phyloP scores from a whole-genome alignment of 495 filamentous ascomycete species.

The Penicillium coffeae region DNA sequence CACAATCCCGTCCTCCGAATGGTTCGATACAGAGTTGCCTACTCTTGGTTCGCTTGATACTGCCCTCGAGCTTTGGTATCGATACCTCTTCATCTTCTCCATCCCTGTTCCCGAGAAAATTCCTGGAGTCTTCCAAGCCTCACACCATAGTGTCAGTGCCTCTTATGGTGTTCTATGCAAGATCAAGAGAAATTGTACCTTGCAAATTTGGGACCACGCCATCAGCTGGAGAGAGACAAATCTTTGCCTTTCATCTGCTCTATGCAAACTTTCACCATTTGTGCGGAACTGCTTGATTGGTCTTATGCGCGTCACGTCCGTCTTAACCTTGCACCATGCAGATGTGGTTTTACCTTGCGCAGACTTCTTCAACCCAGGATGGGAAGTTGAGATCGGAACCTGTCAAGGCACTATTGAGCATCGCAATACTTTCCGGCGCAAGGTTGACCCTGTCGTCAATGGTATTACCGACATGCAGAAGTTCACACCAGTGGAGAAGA shows the following conservation, averaged over 20 bases:
- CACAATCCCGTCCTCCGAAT: constrained; percentile 47
- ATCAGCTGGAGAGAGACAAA: constrained; percentile 64
- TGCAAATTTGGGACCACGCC: constrained; percentile 67
- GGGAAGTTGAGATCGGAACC: constrained; percentile 64
- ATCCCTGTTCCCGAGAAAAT: constrained; percentile 61
- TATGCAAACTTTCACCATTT: constrained; percentile 56
- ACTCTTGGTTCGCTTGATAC: constrained; percentile 54
- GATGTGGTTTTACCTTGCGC: constrained; percentile 64
- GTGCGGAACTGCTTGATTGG: constrained; percentile 53
- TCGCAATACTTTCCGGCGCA: constrained; percentile 55
- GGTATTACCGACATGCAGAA: constrained; percentile 64
- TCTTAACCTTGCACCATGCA: constrained; percentile 58
- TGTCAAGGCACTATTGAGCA: constrained; percentile 55
- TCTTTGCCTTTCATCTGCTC: constrained; percentile 55
- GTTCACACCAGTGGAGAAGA: constrained; percentile 56
- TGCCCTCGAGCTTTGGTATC: constrained; percentile 58
- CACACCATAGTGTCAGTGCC: constrained; percentile 61
- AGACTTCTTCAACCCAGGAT: constrained; percentile 64
- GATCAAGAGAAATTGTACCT: constrained; percentile 54
- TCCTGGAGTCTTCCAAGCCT: constrained; percentile 63
- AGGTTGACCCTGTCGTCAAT: constrained; percentile 67
- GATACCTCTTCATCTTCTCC: constrained; percentile 67
- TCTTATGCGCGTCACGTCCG: constrained; percentile 56
- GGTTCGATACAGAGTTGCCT: constrained; percentile 57
- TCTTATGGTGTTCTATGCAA: constrained; percentile 67